Evolutionary conservation across 768 basidiomycete genomes (phyloP).

Genomic region (Pluteus cervinus): DNA sequence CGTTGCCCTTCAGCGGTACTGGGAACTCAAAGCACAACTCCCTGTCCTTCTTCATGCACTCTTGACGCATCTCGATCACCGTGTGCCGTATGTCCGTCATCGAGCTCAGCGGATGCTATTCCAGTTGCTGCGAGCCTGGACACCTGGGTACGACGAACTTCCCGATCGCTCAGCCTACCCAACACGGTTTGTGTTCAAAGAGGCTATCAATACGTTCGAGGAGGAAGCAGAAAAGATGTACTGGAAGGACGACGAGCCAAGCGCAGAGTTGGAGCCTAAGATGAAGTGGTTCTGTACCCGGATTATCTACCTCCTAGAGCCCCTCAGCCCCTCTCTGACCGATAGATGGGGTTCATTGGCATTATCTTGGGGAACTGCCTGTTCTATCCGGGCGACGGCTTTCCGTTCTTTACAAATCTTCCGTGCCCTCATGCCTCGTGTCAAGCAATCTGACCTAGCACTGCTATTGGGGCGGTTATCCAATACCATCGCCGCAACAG

Average conservation of each 20-base stretch:
- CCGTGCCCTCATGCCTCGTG: constrained; percentile 67
- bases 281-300: constrained; percentile 64
- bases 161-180: constrained; percentile 49
- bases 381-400: constrained; percentile 79
- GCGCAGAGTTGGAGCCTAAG: constrained; percentile 51
- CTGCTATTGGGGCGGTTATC: constrained; percentile 78
- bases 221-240: constrained; percentile 48
- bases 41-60: constrained; percentile 74
- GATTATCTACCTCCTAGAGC: constrained; percentile 61
- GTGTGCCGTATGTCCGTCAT: constrained; percentile 58
- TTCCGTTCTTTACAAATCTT: constrained; percentile 90
- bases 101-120: constrained; percentile 78
- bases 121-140: constrained; percentile 78
- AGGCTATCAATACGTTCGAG: constrained; percentile 49
- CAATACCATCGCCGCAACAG: constrained; percentile 73
- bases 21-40: constrained; percentile 67
- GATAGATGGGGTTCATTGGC: constrained; percentile 79
- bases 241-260: constrained; percentile 69
- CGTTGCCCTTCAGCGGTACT: constrained; percentile 66
- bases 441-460: constrained; percentile 68
- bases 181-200: constrained; percentile 42
- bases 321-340: constrained; percentile 61
- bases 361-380: constrained; percentile 79
- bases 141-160: constrained; percentile 71
- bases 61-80: constrained; percentile 80